phyloP scores from a whole-genome alignment of 495 filamentous ascomycete genomes.

The Delitschia confertaspora region DNA sequence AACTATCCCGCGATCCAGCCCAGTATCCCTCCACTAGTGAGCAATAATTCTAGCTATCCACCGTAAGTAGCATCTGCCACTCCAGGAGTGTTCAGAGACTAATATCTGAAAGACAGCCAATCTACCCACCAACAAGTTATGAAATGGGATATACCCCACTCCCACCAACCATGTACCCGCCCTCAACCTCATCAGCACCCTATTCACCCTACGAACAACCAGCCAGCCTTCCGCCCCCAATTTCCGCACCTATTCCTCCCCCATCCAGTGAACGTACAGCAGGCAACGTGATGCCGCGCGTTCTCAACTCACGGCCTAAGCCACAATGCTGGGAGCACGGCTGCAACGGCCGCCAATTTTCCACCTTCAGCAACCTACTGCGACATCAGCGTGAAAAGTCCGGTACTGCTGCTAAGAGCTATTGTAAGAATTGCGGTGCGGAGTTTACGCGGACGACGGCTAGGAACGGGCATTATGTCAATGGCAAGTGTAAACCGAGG shows the following conservation, averaged over 20 bases:
- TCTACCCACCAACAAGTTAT: constrained; percentile 23
- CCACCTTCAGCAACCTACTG: constrained; percentile 88
- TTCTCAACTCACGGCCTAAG: constrained; percentile 68
- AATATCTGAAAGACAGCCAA: constrained; percentile 8
- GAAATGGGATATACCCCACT: constrained; percentile 18
- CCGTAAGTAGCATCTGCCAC: constrained; percentile 12
- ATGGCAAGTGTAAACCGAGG: constrained; percentile 79
- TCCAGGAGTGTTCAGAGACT: background rate
- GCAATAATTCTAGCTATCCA: constrained; percentile 24
- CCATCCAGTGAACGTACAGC: background rate
- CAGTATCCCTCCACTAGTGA: constrained; percentile 11
- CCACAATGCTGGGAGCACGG: constrained; percentile 95
- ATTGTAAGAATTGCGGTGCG: constrained; percentile 78
- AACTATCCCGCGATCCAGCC: constrained; percentile 20
- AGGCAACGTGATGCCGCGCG: constrained; percentile 40
- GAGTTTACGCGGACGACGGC: constrained; percentile 90
- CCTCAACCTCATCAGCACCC: constrained; percentile 8
- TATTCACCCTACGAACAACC: constrained; percentile 17
- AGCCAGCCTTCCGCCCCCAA: constrained; percentile 8
- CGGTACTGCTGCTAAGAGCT: constrained; percentile 75
- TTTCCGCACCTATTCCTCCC: constrained; percentile 1
- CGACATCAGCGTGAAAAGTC: constrained; percentile 92
- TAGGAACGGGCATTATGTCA: constrained; percentile 75
- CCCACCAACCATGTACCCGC: constrained; percentile 21
- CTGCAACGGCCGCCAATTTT: constrained; percentile 89